Evolutionary conservation across 805 yeast species (phyloP).

Genomic region (Kazachstania kunashirensis): DNA sequence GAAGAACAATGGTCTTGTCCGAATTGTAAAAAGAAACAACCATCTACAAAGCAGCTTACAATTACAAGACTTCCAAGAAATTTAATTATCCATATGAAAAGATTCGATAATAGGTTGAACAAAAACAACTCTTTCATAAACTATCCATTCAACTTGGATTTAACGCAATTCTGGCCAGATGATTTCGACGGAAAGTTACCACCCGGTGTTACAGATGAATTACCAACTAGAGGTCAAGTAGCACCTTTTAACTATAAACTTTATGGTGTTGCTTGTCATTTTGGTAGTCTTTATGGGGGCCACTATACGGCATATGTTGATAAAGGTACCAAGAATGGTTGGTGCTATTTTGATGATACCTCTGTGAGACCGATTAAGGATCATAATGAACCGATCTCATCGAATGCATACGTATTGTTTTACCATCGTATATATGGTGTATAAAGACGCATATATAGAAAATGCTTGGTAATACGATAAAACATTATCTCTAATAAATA

Average conservation of each 20-base stretch:
- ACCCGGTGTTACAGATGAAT: slow-evolving; percentile 28
- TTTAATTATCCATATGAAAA: slow-evolving; percentile 70
- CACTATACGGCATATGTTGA: slow-evolving; percentile 79
- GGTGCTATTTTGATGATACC: slow-evolving; percentile 82
- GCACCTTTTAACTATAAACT: slow-evolving; percentile 74
- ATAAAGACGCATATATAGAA: background rate
- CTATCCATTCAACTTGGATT: slow-evolving; percentile 59
- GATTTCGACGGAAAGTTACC: slow-evolving; percentile 27
- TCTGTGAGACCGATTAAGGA: slow-evolving; percentile 46
- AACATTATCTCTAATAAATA: too few relatives aligned
- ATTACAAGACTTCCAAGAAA: slow-evolving; percentile 75
- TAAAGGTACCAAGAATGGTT: slow-evolving; percentile 48
- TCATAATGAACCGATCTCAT: slow-evolving; percentile 47
- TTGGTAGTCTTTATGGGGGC: slow-evolving; percentile 74
- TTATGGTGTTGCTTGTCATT: slow-evolving; percentile 77
- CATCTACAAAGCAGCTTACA: slow-evolving; percentile 57
- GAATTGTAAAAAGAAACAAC: slow-evolving; percentile 51
- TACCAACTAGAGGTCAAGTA: slow-evolving; percentile 62
- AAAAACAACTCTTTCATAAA: slow-evolving; percentile 57
- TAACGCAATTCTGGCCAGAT: slow-evolving; percentile 58
- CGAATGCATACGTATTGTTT: slow-evolving; percentile 77
- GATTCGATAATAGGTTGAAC: slow-evolving; percentile 46
- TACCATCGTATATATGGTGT: slow-evolving; percentile 39
- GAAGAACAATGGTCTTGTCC: slow-evolving; percentile 86
- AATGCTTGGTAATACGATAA: background rate